phyloP scores from a whole-genome alignment of 2,329 filamentous ascomycete genomes.

The Diaporthe sp. region DNA sequence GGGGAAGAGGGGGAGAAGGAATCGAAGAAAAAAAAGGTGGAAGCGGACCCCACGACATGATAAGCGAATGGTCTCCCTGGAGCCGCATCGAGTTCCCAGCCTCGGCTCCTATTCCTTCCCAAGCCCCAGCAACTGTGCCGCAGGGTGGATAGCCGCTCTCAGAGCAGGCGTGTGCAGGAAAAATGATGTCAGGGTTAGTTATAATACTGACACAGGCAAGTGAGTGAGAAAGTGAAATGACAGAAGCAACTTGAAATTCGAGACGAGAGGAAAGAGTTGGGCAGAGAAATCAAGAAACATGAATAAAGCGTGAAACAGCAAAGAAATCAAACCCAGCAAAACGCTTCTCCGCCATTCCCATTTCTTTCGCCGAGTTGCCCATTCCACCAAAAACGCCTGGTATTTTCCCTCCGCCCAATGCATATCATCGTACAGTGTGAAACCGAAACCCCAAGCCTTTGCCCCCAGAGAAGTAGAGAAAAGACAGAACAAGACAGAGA shows the following conservation, averaged over 20 bases:
- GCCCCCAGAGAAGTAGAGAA: background rate
- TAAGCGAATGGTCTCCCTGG: background rate
- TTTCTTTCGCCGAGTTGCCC: conserved; percentile 2
- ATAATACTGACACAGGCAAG: conserved; percentile 16
- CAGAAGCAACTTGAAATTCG: conserved; percentile 20
- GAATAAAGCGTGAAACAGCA: background rate
- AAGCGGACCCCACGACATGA: background rate
- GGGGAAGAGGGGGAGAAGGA: background rate
- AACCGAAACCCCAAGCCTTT: background rate
- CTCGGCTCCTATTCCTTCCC: conserved; percentile 12
- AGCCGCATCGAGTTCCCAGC: conserved; percentile 22
- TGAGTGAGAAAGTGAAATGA: conserved; percentile 12
- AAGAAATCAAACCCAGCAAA: conserved; percentile 8
- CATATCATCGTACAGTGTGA: conserved; percentile 16
- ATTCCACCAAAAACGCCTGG: conserved; percentile 45
- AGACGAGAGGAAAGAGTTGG: conserved; percentile 15
- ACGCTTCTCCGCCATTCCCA: conserved; percentile 14
- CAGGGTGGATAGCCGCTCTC: conserved; percentile 20
- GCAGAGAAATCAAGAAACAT: conserved; percentile 2
- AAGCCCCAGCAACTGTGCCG: conserved; percentile 10
- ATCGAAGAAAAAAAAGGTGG: background rate
- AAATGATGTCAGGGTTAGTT: conserved; percentile 25
- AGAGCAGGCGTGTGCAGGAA: conserved; percentile 6
- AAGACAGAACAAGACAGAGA: background rate
- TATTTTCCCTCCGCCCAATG: conserved; percentile 42